These are phyloP conservation scores for Apophysomyces trapeziformis DNA, from an alignment of 371 early-diverging fungal species.

Conservation along the genomic window DNA sequence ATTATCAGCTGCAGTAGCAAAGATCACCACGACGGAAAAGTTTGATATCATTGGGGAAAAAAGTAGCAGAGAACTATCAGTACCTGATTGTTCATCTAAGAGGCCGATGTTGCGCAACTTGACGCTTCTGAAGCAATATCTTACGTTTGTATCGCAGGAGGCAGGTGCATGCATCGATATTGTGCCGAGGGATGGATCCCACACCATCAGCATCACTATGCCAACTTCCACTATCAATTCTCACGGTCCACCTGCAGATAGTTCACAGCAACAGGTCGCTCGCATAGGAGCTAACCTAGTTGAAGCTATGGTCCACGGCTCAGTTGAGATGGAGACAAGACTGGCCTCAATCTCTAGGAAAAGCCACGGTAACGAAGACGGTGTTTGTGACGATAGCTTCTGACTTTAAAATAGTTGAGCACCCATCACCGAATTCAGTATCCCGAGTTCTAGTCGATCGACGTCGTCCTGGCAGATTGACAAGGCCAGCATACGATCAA, in stretches of 20 bases:
- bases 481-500: conserved; percentile 8
- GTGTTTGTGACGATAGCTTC: conserved; percentile 14
- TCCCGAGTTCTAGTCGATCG: conserved; percentile 14
- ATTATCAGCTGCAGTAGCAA: conserved; percentile 18
- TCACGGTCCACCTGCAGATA: conserved; percentile 10
- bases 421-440: conserved; percentile 3
- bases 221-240: not conserved
- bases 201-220: conserved; percentile 9
- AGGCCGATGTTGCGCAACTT: conserved; percentile 31
- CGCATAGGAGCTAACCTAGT: conserved; percentile 33
- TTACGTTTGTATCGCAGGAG: conserved; percentile 41
- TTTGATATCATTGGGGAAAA: conserved; percentile 22
- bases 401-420: conserved; percentile 1
- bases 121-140: conserved; percentile 38
- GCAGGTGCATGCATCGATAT: conserved; percentile 15
- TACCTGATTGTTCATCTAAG: not conserved
- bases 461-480: conserved; percentile 18
- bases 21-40: not conserved
- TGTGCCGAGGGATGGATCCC: conserved; percentile 14
- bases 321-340: conserved; percentile 8
- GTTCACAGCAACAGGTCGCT: conserved; percentile 7
- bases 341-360: not conserved
- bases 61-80: not conserved
- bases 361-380: not conserved
- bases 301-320: conserved; percentile 34